phyloP scores from a whole-genome alignment of 441 rosid genomes.

The Syzygium malaccense region DNA sequence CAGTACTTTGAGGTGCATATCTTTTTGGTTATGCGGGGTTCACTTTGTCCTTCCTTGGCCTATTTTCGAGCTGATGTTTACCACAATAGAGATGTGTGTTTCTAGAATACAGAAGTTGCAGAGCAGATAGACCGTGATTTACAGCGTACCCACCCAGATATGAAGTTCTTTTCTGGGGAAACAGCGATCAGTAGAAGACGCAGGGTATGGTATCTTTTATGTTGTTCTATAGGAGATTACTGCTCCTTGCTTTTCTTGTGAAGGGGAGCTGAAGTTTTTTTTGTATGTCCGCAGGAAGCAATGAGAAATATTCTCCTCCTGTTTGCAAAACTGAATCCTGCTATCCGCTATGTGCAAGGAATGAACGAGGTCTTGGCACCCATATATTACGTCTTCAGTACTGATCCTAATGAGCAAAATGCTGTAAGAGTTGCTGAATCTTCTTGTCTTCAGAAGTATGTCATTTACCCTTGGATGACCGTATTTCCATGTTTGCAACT shows the following conservation, averaged over 20 bases:
- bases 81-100: slow-evolving; percentile 4
- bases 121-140: slow-evolving; percentile 71
- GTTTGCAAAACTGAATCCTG: slow-evolving; percentile 70
- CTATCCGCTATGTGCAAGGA: slow-evolving; percentile 69
- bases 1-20: slow-evolving; percentile 51
- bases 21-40: background rate
- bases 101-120: slow-evolving; percentile 55
- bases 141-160: slow-evolving; percentile 58
- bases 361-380: slow-evolving; percentile 83
- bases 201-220: slow-evolving; percentile 24
- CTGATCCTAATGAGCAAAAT: slow-evolving; percentile 43
- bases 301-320: slow-evolving; percentile 62
- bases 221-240: background rate
- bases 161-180: slow-evolving; percentile 66
- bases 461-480: background rate
- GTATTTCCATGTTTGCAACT: background rate
- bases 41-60: slow-evolving; percentile 1
- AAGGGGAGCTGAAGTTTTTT: background rate
- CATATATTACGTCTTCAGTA: slow-evolving; percentile 45
- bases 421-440: slow-evolving; percentile 34
- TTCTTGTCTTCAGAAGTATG: background rate
- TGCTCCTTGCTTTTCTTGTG: background rate
- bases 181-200: slow-evolving; percentile 42
- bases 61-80: slow-evolving; percentile 3
- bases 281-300: slow-evolving; percentile 33